Percentiles rank a stretch among this genome's conserved stretches.
Evolutionary conservation across 1,139 yeast genomes (phyloP).

Genomic region (Blastobotrys elegans): DNA sequence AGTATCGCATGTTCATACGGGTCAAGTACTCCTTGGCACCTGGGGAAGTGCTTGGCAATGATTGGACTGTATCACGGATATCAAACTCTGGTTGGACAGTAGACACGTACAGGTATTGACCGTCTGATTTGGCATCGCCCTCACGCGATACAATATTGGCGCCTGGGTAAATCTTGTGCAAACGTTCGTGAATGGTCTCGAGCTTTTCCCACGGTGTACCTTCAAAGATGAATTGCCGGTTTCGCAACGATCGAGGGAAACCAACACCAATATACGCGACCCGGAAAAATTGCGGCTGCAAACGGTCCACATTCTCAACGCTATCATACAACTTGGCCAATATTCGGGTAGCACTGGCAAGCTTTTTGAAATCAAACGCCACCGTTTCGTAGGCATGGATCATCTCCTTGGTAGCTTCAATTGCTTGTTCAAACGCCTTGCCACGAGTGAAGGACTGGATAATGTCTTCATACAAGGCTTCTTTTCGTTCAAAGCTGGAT

Average conservation of each 20-base stretch:
- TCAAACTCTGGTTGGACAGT: constrained; percentile 64
- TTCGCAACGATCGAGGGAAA: constrained; percentile 72
- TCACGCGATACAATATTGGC: constrained; percentile 69
- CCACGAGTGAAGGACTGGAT: constrained; percentile 71
- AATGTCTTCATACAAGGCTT: constrained; percentile 62
- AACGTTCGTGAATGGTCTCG: constrained; percentile 73
- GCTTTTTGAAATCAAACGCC: constrained; percentile 71
- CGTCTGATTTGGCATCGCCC: constrained; percentile 61
- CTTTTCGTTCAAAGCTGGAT: constrained; percentile 77
- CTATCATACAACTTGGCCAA: constrained; percentile 64
- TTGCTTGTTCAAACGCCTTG: constrained; percentile 69
- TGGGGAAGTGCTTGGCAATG: constrained; percentile 20
- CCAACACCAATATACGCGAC: constrained; percentile 82
- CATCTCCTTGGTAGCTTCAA: constrained; percentile 70
- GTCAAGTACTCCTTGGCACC: constrained; percentile 30
- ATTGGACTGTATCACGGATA: constrained; percentile 30
- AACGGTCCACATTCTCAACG: constrained; percentile 64
- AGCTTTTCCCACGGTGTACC: constrained; percentile 87
- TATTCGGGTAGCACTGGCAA: constrained; percentile 67
- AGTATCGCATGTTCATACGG: constrained; percentile 62
- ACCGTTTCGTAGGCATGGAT: constrained; percentile 68
- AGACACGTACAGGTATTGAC: constrained; percentile 68
- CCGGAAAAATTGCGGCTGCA: constrained; percentile 70
- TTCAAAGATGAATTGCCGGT: constrained; percentile 74
- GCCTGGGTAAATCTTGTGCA: constrained; percentile 75